A percentile compares a stretch with the other conserved stretches of the same genome.
These are phyloP conservation scores for Comarum palustre DNA, from an alignment of 306 rosid genomes.

Conservation along the genomic window DNA sequence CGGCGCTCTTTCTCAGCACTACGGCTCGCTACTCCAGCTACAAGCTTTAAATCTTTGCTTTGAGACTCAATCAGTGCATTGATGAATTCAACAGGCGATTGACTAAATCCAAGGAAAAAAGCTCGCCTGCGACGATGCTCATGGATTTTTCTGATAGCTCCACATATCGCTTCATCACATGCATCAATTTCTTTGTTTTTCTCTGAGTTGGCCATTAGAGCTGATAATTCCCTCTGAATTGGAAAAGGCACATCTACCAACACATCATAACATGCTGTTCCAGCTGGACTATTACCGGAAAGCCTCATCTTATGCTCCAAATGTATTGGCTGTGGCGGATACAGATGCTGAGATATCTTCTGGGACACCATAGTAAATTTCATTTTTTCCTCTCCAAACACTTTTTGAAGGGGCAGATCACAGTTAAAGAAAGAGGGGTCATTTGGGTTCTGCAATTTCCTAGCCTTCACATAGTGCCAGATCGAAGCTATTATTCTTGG, in stretches of 20 bases:
- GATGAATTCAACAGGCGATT: constrained; percentile 93
- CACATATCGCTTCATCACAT: constrained; percentile 87
- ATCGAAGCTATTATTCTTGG: constrained; percentile 93
- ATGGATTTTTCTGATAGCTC: constrained; percentile 82
- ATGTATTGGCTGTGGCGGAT: constrained; percentile 81
- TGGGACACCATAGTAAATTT: constrained; percentile 88
- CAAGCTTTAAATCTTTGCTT: constrained; percentile 83
- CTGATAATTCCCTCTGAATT: constrained; percentile 86
- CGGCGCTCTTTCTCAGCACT: constrained; percentile 82
- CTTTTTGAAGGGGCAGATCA: constrained; percentile 87
- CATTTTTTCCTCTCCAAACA: constrained; percentile 93
- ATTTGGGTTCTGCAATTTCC: constrained; percentile 81
- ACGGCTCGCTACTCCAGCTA: constrained; percentile 90
- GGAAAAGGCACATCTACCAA: constrained; percentile 91
- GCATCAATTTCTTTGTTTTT: constrained; percentile 92
- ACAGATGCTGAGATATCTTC: constrained; percentile 89
- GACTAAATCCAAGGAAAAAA: constrained; percentile 96
- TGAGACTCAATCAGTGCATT: constrained; percentile 90
- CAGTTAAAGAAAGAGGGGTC: constrained; percentile 84
- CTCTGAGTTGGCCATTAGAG: constrained; percentile 78
- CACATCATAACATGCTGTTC: constrained; percentile 96
- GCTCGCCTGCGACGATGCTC: constrained; percentile 95
- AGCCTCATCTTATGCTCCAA: constrained; percentile 91
- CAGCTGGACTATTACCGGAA: constrained; percentile 81
- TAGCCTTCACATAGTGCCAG: constrained; percentile 99